A percentile compares a stretch with the other conserved stretches of the same genome.
Evolutionary conservation across 2,329 filamentous ascomycete genomes (phyloP).

Genomic region (Claviceps citrina): DNA sequence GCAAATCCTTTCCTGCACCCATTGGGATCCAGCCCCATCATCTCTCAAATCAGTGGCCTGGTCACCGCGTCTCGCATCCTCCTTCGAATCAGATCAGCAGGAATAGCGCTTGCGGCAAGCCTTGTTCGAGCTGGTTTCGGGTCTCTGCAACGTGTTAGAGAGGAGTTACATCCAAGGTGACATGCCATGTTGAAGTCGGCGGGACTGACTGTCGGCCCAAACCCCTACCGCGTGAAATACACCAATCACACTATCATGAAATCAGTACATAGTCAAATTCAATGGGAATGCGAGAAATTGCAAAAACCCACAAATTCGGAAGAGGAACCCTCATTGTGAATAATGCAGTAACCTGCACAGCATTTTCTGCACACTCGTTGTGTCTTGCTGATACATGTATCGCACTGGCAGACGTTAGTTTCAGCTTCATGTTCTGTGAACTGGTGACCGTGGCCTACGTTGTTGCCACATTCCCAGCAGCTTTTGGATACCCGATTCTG

Average conservation of each 20-base stretch:
- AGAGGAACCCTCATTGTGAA: conserved; percentile 71
- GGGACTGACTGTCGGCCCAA: conserved; percentile 14
- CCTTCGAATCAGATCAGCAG: conserved; percentile 5
- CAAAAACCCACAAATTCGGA: conserved; percentile 34
- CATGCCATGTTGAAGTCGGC: neutral
- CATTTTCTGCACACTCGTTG: conserved; percentile 60
- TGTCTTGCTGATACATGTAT: conserved; percentile 54
- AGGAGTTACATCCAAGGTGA: neutral
- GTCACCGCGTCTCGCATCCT: conserved; percentile 7
- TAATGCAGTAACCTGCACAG: conserved; percentile 64
- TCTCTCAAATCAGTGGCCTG: conserved; percentile 4
- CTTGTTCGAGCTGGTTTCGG: conserved; percentile 1
- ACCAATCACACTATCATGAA: conserved; percentile 28
- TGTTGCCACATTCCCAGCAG: conserved; percentile 78
- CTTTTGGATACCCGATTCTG: conserved; percentile 47
- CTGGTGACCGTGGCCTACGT: conserved; percentile 34
- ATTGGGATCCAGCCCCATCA: neutral
- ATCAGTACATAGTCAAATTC: conserved; percentile 15
- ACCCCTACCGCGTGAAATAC: conserved; percentile 20
- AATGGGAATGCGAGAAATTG: neutral
- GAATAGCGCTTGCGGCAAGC: neutral
- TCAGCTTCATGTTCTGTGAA: conserved; percentile 1
- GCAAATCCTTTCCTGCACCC: neutral
- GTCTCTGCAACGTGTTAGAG: conserved; percentile 1
- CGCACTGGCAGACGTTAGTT: conserved; percentile 38